Evolutionary conservation across 2,329 filamentous ascomycete genomes (phyloP), one percentile per base, ranked within the genome.

Genomic region (Hysterium pulicare): DNA sequence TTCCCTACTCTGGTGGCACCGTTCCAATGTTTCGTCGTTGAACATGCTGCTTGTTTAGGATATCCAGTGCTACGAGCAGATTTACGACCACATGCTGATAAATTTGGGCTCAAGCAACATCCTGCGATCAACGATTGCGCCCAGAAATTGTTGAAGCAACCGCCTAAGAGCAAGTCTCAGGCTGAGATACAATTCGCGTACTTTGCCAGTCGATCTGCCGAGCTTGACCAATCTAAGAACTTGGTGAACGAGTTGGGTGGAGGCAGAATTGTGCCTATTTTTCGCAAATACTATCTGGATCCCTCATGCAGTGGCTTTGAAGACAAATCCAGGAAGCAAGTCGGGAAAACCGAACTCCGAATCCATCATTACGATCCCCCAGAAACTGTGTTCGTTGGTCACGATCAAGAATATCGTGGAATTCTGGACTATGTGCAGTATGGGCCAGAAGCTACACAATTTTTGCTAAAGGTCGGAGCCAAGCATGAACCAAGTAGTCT

Each of bases 391-490:
- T 98, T 95, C 62, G 75, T 98, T 2, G 93, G 93, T 7, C 74
- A 78, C 24, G 74, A 77, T 40, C 72, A 79, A 42, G 76, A 83
- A 51, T 98, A 94, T 57, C 86, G 82, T 9, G 87, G 95, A 23
- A 94, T 98, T 23, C 95, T 98, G 53, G 90, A 97, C 61, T 98
- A 96, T 66, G 90, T 97, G 11, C 87, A 97, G 62, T 98, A 96
- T 69, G 90, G 91, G 0, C 71, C 77, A 24, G 83, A 91, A 60
- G 91, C 88, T 2, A 97, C 97, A 57, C 75, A 86, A 0, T 98
- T 98, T 58, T 71, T 98, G 15, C 80, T 90, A 54, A 87, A 87
- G 48, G 88, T 90, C 50, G 93, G 93, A 8, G 91, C 90, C 2
- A 96, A 95, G 67, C 83, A 81, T 49, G 91, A 98, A 65, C 93